phyloP scores from a whole-genome alignment of 2,329 filamentous ascomycete genomes.

The Epichloe elymi region DNA sequence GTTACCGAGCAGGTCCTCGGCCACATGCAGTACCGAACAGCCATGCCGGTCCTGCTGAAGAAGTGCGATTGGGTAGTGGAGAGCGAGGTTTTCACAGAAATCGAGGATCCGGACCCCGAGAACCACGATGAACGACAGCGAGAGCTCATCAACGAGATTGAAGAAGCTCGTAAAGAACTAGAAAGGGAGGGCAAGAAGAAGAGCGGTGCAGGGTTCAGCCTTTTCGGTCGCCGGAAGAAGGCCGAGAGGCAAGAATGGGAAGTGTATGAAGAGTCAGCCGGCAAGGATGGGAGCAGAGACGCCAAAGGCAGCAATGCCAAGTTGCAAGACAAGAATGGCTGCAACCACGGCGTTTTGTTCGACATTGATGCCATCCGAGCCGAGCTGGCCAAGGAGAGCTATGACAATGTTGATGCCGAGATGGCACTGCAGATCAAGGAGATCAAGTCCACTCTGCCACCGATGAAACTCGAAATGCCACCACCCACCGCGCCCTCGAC shows the following conservation, averaged over 20 bases:
- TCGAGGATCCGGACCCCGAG: slow-evolving; percentile 93
- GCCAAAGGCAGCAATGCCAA: slow-evolving; percentile 12
- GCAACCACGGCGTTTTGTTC: slow-evolving; percentile 62
- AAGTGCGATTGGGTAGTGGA: slow-evolving; percentile 86
- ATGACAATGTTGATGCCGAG: slow-evolving; percentile 34
- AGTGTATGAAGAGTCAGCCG: slow-evolving; percentile 62
- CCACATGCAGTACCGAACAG: slow-evolving; percentile 91
- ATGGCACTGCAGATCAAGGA: slow-evolving; percentile 55
- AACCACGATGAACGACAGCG: slow-evolving; percentile 78
- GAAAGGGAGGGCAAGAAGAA: slow-evolving; percentile 64
- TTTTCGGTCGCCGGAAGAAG: slow-evolving; percentile 77
- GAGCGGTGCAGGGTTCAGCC: slow-evolving; percentile 47
- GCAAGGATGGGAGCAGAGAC: slow-evolving; percentile 22
- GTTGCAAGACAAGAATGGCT: slow-evolving; percentile 31
- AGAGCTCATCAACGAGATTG: slow-evolving; percentile 91
- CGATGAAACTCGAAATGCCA: slow-evolving; percentile 64
- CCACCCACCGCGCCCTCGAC: slow-evolving; percentile 19
- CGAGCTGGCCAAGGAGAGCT: slow-evolving; percentile 57
- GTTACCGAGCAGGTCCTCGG: slow-evolving; percentile 76
- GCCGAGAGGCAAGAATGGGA: slow-evolving; percentile 82
- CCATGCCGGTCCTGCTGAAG: slow-evolving; percentile 78
- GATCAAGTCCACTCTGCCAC: slow-evolving; percentile 75
- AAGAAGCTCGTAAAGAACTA: slow-evolving; percentile 78
- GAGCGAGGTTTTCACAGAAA: slow-evolving; percentile 88
- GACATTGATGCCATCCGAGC: slow-evolving; percentile 90